Percentiles rank a stretch among this genome's conserved stretches.
Evolutionary conservation across 2,329 filamentous ascomycete genomes (phyloP).

Genomic region (Didymellaceae sp.): DNA sequence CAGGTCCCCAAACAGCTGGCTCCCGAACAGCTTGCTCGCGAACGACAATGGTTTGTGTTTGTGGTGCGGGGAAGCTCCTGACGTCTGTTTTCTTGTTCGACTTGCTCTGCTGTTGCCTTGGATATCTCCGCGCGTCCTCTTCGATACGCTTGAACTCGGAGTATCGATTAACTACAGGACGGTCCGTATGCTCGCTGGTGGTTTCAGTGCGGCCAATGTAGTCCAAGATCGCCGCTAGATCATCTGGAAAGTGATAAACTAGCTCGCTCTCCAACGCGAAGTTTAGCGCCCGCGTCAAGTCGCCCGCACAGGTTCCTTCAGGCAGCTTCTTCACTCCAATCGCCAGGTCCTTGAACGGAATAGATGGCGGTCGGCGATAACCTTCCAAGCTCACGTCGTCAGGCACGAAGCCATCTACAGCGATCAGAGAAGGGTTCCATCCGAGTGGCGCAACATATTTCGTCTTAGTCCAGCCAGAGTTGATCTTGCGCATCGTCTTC

Average conservation of each 20-base stretch:
- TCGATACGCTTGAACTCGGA: not conserved
- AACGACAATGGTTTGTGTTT: no score
- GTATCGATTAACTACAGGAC: not conserved
- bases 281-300: constrained; percentile 34
- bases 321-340: constrained; percentile 31
- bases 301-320: constrained; percentile 24
- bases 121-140: not conserved
- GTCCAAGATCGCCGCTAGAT: constrained; percentile 24
- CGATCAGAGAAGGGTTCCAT: constrained; percentile 14
- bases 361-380: constrained; percentile 5
- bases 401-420: constrained; percentile 15
- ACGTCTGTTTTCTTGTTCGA: no score
- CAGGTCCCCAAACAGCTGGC: no score
- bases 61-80: no score
- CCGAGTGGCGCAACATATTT: constrained; percentile 7
- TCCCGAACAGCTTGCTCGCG: no score
- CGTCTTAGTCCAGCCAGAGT: constrained; percentile 17
- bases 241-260: constrained; percentile 27
- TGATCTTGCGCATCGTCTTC: constrained; percentile 20
- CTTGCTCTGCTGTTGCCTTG: not conserved
- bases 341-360: constrained; percentile 28
- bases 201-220: constrained; percentile 11
- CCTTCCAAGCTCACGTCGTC: not conserved
- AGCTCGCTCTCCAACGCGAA: constrained; percentile 22
- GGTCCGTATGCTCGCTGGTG: constrained; percentile 1